Base-by-base conservation (phyloP, 257 asterid species). In the Solanum chiquidenum region DNA sequence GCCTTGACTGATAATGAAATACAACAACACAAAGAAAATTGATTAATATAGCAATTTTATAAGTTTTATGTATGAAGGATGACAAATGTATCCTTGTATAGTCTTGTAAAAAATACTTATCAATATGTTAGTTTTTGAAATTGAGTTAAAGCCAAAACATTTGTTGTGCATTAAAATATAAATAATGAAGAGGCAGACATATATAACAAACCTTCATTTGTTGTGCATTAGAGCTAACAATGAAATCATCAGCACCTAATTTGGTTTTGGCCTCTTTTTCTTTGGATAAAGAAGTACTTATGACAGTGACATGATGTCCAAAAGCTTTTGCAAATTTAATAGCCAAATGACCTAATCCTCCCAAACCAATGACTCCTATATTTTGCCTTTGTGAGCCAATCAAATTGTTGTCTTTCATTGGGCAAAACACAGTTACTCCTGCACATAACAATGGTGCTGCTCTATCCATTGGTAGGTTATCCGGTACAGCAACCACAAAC, bases 391-490 rank as follows among this genome's bases (percentile, higher is more conserved):
- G 10, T 4, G 90, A 62, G 12, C 91, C 92, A 83, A 94, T 34
- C 92, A 95, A 89, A 12, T 92, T 91, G 86, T 89, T 85, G 62
- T 94, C 98, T 87, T 95, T 95, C 93, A 94, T 72, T 0, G 98
- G 98, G 66, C 92, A 10, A 86, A 89, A 95, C 52, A 95, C 98
- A 0, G 98, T 95, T 14, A 94, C 90, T 49, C 98, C 98, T 0
- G 96, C 98, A 55, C 98, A 94, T 1, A 95, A 90, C n/a, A 96
- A 86, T 0, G 99, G 99, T 6, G 99, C 99, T 13, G 98, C 98
- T 9, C 97, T 98, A 38, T 94, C 96, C 99, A 96, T 93, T 0
- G 98, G 73, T 89, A 96, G 84, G 92, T 76, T 94, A 2, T 94
- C 95, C 3, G 99, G 98, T 34, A 95, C 89, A 34, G 79, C 93